Evolutionary conservation across 805 yeast species (phyloP).

Genomic region (Kazachstania taianensis): DNA sequence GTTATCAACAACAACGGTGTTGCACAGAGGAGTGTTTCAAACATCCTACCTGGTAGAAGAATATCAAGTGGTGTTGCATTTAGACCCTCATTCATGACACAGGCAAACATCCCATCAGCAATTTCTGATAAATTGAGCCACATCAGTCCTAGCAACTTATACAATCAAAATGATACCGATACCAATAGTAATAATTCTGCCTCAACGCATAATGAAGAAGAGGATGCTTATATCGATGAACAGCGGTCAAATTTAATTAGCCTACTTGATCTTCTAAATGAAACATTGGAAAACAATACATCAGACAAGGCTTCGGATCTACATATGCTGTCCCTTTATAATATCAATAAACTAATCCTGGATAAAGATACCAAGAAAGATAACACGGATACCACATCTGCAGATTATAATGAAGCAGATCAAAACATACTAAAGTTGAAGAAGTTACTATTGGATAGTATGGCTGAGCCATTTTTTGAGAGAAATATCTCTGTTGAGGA

Average conservation of each 20-base stretch:
- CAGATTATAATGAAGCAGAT: conserved; percentile 3
- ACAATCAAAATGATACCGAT: not conserved
- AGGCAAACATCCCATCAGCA: not conserved
- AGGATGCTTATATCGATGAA: conserved; percentile 7
- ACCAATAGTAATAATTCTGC: not conserved
- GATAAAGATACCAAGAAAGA: conserved; percentile 8
- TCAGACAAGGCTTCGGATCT: conserved; percentile 24
- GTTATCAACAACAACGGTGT: too few species aligned
- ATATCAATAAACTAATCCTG: conserved; percentile 24
- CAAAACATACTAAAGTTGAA: conserved; percentile 13
- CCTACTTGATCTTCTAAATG: conserved; percentile 23
- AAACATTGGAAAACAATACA: conserved; percentile 25
- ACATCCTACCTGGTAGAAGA: not conserved
- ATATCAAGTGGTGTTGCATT: conserved; percentile 1
- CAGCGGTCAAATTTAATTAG: conserved; percentile 24
- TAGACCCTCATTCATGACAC: conserved; percentile 1
- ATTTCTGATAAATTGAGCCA: too few species aligned
- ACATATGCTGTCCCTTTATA: conserved; percentile 26
- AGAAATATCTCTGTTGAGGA: conserved; percentile 15
- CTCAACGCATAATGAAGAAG: not conserved
- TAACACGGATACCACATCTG: not conserved
- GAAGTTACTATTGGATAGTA: conserved; percentile 22
- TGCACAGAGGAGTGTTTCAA: not conserved
- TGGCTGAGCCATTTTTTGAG: conserved; percentile 30
- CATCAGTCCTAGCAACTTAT: too few species aligned